Evolutionary conservation across 1,284 basidiomycete species (phyloP).

Genomic region (Apiotrichum brassicae): DNA sequence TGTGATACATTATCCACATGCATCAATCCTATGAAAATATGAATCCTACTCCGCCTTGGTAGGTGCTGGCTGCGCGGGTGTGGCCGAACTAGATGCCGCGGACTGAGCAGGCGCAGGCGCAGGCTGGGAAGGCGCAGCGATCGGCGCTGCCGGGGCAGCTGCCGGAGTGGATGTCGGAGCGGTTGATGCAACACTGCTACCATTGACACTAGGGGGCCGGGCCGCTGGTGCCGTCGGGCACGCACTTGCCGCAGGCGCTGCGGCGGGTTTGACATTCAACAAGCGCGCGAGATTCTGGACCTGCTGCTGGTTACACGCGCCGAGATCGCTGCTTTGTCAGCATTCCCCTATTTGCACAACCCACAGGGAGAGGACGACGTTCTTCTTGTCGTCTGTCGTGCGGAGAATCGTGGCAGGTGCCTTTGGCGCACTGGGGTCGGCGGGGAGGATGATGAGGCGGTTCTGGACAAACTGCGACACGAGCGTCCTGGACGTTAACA

Average conservation of each 20-base stretch:
- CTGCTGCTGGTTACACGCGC: constrained; percentile 26
- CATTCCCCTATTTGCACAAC: constrained; percentile 6
- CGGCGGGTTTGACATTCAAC: constrained; percentile 25
- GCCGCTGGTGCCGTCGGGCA: neutral
- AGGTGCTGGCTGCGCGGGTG: too few species aligned
- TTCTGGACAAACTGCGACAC: constrained; percentile 12
- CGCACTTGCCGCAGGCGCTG: neutral
- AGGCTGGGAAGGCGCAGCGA: neutral
- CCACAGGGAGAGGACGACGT: constrained; percentile 30
- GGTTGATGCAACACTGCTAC: neutral
- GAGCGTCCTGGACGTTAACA: constrained; percentile 1
- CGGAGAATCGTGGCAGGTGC: constrained; percentile 27
- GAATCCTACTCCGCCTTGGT: too few species aligned
- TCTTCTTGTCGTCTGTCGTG: constrained; percentile 33
- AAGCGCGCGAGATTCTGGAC: constrained; percentile 29
- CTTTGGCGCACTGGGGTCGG: constrained; percentile 20
- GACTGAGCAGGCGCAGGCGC: too few species aligned
- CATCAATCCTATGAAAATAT: too few species aligned
- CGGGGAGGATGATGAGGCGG: constrained; percentile 18
- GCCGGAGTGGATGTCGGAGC: neutral
- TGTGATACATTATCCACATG: too few species aligned
- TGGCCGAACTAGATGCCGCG: too few species aligned
- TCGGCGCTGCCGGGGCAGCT: neutral
- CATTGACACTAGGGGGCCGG: neutral
- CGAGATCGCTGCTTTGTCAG: constrained; percentile 18